Evolutionary conservation across 257 asterid species (phyloP).

Genomic region (Marsdenia floribunda): DNA sequence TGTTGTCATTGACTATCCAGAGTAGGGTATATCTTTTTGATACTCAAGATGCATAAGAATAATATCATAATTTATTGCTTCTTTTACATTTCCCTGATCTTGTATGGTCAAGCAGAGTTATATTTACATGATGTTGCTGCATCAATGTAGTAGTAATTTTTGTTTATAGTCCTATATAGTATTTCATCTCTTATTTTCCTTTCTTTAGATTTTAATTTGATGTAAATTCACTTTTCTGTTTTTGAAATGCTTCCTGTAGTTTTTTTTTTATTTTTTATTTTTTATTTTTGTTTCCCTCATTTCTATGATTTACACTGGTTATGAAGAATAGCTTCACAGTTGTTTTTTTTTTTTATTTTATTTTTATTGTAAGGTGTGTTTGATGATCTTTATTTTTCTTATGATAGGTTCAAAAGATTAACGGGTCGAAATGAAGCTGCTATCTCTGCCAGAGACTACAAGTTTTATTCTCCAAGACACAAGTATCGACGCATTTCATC

Average conservation of each 20-base stretch:
- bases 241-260: not conserved
- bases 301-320: not conserved
- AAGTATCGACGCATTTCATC: conserved; percentile 76
- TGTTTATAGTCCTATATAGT: not conserved
- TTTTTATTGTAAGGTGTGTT: conserved; percentile 6
- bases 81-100: not conserved
- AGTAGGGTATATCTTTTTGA: not conserved
- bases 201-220: no score
- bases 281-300: no score
- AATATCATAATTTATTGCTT: not conserved
- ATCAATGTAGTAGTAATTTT: not conserved
- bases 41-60: not conserved
- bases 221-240: not conserved
- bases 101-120: not conserved
- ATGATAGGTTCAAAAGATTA: conserved; percentile 73
- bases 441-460: conserved; percentile 80
- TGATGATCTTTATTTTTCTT: not conserved
- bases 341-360: not conserved
- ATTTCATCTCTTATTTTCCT: not conserved
- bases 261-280: no score
- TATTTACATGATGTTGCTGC: not conserved
- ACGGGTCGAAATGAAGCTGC: conserved; percentile 87
- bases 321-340: not conserved
- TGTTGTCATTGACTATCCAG: not conserved
- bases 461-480: conserved; percentile 96